Conservation (phyloP, 345 rosid species). For the Conringia planisiliqua region DNA sequence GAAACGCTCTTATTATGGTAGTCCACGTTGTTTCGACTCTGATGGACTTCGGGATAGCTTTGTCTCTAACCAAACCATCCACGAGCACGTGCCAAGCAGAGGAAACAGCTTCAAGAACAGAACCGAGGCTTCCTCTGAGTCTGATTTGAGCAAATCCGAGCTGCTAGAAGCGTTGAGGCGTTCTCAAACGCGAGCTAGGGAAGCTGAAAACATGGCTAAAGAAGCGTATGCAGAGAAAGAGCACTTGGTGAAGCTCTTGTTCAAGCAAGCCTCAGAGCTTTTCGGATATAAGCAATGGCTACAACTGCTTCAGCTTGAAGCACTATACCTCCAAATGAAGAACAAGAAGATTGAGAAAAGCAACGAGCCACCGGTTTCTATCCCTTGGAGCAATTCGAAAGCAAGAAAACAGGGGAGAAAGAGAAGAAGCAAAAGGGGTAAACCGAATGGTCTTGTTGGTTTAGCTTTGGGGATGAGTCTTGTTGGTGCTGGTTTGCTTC, state of each 20-base stretch:
- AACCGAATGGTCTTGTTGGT: conserved; percentile 40
- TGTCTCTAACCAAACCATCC: conserved; percentile 33
- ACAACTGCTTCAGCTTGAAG: conserved; percentile 79
- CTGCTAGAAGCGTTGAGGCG: conserved; percentile 82
- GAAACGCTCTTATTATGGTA: conserved; percentile 37
- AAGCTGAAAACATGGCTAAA: conserved; percentile 90
- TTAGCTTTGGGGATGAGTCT: conserved; percentile 82
- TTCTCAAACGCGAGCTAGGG: conserved; percentile 97
- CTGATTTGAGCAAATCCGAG: conserved; percentile 61
- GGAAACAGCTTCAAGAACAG: conserved; percentile 27
- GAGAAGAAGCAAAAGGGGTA: conserved; percentile 26
- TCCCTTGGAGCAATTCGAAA: conserved; percentile 52
- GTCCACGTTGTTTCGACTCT: conserved; percentile 32
- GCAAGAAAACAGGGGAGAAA: conserved; percentile 39
- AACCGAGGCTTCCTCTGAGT: conserved; percentile 36
- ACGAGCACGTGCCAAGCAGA: conserved; percentile 18
- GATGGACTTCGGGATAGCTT: conserved; percentile 33
- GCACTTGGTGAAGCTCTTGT: conserved; percentile 67
- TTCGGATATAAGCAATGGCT: conserved; percentile 93
- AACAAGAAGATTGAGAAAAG: conserved; percentile 44
- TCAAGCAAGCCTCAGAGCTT: conserved; percentile 92
- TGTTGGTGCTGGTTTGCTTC: conserved; percentile 89
- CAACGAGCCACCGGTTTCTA: conserved; percentile 43
- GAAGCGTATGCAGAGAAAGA: conserved; percentile 80
- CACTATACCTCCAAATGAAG: conserved; percentile 58